Base-by-base conservation (phyloP, 192 early-diverging fungal species). In the Pilobolus umbonatus region DNA sequence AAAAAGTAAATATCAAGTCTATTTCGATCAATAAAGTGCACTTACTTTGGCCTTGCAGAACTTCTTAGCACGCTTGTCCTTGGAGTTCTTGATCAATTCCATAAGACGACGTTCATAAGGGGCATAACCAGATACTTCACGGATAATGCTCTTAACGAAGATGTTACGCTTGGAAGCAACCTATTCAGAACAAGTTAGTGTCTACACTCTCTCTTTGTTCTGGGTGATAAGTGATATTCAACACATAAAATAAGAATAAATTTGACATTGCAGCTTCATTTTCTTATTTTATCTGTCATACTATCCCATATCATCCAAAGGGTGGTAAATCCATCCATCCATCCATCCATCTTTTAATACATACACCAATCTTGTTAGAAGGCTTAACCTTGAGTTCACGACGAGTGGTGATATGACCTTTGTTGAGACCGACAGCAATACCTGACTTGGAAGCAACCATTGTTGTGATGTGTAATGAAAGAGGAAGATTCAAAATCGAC, bases 1-100 rank as follows among this genome's bases (percentile, higher is more conserved):
- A 26, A 31, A 87, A 81, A 43, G 35, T 40, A 38, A 24, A 38
- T 17, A 10, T 31, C 14, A 50, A 45, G 21, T 59, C 19, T 25
- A 44, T 11, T 22, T 62, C 7, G 3, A 28, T 38, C 12, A 42
- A 26, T 1, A 30, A 34, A 34, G 4, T 24, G 11, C 45, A 67
- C 82, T 60, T 79, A 88, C 86, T 64, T 86, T 92, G 83, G 87
- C 92, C 90, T 99, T 99, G 69, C 94, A 91, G 58, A 99, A 85
- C 87, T 93, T 95, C 76, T 92, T 86, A 57, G 97, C 97, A 73
- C 97, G 91, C 94, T 99, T 99, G 78, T 99, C 97, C 80, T 94
- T 95, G 77, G 92, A 92, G 90, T 97, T 97, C 88, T 94, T 95
- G 74, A 99, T 80, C 88, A 99, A 85, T 86, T 99, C 97, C 95